These are phyloP conservation scores for Acanthamoeba healyi DNA, from an alignment of 208 protist species.

Conservation along the genomic window DNA sequence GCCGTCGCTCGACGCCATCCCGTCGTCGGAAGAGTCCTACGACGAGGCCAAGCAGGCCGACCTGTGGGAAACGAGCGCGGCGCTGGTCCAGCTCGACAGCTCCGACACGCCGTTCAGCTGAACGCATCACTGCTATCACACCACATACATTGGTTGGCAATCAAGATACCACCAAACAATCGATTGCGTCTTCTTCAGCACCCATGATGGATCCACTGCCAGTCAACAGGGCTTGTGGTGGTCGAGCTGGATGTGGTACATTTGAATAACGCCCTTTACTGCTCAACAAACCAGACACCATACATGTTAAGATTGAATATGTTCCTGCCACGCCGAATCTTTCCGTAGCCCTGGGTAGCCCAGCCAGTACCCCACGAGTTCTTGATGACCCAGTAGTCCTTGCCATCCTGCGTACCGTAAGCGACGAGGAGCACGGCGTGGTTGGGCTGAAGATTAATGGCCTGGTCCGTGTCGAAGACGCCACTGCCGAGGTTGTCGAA, in stretches of 20 bases:
- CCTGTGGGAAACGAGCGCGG: neutral
- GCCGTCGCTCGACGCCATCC: neutral
- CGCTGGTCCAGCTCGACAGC: neutral
- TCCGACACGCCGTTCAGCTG: neutral
- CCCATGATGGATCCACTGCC: too few relatives aligned
- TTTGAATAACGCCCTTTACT: too few relatives aligned
- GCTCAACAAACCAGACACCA: too few relatives aligned
- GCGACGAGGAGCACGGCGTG: constrained; percentile 89
- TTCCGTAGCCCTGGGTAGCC: constrained; percentile 86
- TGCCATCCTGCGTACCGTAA: constrained; percentile 83
- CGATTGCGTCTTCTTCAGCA: too few relatives aligned
- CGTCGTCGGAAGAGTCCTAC: neutral
- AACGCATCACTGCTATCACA: too few relatives aligned
- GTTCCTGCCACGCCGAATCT: constrained; percentile 79
- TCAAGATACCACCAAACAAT: too few relatives aligned
- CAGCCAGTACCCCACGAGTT: constrained; percentile 88
- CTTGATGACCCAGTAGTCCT: constrained; percentile 85
- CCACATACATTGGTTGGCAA: too few relatives aligned
- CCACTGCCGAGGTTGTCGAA: too few relatives aligned
- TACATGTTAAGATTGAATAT: too few relatives aligned
- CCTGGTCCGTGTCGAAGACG: too few relatives aligned
- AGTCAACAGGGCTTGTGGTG: too few relatives aligned
- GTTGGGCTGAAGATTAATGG: constrained; percentile 69
- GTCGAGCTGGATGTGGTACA: too few relatives aligned
- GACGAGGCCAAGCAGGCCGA: neutral